Base-by-base conservation (phyloP, 2,329 filamentous ascomycete genomes). In the Aureobasidium leucospermi region DNA sequence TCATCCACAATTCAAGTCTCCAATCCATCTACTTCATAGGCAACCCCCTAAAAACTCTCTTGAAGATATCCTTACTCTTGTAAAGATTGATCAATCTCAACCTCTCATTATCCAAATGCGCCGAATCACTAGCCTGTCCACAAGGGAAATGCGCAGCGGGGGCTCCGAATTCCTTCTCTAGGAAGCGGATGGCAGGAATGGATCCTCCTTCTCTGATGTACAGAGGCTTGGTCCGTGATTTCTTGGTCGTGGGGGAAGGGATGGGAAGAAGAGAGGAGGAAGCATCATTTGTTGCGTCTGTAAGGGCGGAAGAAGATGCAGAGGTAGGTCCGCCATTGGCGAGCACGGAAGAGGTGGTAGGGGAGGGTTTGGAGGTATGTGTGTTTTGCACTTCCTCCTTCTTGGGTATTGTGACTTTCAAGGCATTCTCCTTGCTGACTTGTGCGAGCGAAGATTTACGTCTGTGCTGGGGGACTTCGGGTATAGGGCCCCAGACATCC, bases 151-250 rank as follows among this genome's bases (percentile, higher is more conserved):
- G 92, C 0, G 93, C 93, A 0, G 94, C 93, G 0, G 92, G 91
- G 0, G 94, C 94, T 2, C 82, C 81, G 69, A 97, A 96, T 67
- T 96, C 90, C 75, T 96, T 96, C 72, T 97, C 93, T 39, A 97
- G 71, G 69, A 97, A 97, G 6, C 94, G 80, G 60, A 97, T 97
- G 0, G 90, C 90, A 0, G 94, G 94, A 65, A 99, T 99, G 0
- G 89, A 95, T 5, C 94, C 94, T 11, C 94, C 94, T 74, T 99
- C 94, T 9, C 94, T 84, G 65, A 99, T 99, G 71, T 96, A 97
- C 3, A 99, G 79, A 0, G 92, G 93, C 66, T 86, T 88, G 7
- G 65, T 64, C 3, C 67, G 63, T 53, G 39, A 34, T 23, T 38
- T 42, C 28, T 46, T 34, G 29, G 23, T 47, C 13, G 47, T 36